Evolutionary conservation across 1,139 yeast species (phyloP).

Genomic region (Arxiozyma slooffiae): DNA sequence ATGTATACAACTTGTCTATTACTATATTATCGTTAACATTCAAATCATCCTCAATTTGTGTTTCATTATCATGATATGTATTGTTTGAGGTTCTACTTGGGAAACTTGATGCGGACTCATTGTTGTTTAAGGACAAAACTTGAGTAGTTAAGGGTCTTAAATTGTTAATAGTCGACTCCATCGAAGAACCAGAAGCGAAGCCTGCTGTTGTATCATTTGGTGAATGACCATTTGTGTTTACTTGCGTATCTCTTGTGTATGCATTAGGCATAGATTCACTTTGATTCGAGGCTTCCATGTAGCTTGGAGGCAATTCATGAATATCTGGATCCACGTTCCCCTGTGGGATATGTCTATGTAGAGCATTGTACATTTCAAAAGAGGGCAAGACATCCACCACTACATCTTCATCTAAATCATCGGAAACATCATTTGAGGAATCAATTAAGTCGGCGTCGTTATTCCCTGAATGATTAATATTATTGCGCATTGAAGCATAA

Average conservation of each 20-base stretch:
- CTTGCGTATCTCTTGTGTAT: neutral
- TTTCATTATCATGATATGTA: neutral
- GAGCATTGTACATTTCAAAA: slow-evolving; percentile 29
- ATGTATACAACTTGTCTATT: slow-evolving; percentile 31
- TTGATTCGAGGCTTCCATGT: slow-evolving; percentile 15
- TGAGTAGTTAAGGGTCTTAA: slow-evolving; percentile 21
- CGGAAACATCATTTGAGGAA: neutral
- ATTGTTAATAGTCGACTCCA: slow-evolving; percentile 8
- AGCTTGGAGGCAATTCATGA: slow-evolving; percentile 28
- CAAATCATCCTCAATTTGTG: slow-evolving; percentile 20
- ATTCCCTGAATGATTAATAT: neutral
- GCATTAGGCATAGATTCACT: neutral
- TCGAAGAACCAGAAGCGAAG: too few relatives aligned
- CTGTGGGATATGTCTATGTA: slow-evolving; percentile 30
- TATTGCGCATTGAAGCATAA: neutral
- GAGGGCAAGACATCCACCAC: slow-evolving; percentile 29
- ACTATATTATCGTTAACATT: slow-evolving; percentile 26
- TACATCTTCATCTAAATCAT: slow-evolving; percentile 7
- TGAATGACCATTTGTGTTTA: neutral
- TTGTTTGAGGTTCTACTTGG: neutral
- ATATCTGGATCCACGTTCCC: slow-evolving; percentile 28
- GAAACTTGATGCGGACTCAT: neutral
- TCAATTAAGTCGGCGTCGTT: neutral
- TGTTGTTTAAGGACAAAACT: slow-evolving; percentile 7
- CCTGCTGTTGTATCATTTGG: neutral